Evolutionary conservation across 495 filamentous ascomycete species (phyloP).

Genomic region (Trichoderma reesei): DNA sequence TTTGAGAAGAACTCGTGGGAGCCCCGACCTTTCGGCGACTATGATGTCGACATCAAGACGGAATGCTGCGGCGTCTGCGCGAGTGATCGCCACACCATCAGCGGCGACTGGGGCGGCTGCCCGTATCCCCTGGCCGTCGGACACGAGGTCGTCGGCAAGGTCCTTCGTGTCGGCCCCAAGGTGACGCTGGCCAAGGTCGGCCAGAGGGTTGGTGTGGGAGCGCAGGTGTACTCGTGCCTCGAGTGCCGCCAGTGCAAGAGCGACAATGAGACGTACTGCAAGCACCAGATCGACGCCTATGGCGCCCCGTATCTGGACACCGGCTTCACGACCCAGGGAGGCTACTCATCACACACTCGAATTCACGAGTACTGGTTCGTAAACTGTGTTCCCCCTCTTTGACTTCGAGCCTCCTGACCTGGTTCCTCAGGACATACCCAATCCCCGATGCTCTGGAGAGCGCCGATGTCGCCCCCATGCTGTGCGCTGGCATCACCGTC

Average conservation of each 20-base stretch:
- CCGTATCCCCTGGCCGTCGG: constrained; percentile 44
- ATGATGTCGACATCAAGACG: constrained; percentile 49
- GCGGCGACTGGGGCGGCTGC: constrained; percentile 45
- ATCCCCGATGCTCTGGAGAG: constrained; percentile 66
- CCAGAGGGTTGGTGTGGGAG: constrained; percentile 48
- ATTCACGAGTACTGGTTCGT: constrained; percentile 45
- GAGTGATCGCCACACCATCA: constrained; percentile 48
- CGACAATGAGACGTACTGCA: constrained; percentile 50
- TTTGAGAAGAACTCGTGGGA: constrained; percentile 48
- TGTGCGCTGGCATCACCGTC: constrained; percentile 78
- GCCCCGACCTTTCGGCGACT: constrained; percentile 48
- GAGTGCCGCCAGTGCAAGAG: constrained; percentile 48
- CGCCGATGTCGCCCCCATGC: constrained; percentile 69
- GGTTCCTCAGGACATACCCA: constrained; percentile 47
- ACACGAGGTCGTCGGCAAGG: constrained; percentile 41
- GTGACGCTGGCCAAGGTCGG: constrained; percentile 46
- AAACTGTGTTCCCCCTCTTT: neutral
- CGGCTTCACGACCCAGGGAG: constrained; percentile 43
- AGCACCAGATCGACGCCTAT: constrained; percentile 46
- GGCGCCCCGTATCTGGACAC: constrained; percentile 45
- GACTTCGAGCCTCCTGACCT: neutral
- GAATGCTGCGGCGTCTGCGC: constrained; percentile 47
- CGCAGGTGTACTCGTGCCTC: constrained; percentile 45
- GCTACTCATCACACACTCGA: constrained; percentile 44
- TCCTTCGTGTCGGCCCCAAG: constrained; percentile 45